phyloP scores from a whole-genome alignment of 2,329 filamentous ascomycete species.

The Sporothrix globosa region DNA sequence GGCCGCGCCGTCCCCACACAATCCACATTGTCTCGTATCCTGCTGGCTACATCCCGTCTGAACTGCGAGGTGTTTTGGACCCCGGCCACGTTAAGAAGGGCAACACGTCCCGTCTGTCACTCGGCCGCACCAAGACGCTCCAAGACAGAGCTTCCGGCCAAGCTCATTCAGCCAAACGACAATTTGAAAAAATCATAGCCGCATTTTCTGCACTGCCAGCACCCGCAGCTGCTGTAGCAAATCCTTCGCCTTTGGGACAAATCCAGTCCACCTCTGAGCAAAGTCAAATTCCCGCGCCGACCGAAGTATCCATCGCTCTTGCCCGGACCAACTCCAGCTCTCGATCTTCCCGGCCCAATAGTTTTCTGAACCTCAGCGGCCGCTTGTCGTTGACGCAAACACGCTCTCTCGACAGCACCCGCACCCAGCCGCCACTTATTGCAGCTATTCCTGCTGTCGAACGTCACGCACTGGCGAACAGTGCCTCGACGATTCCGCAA shows the following conservation, averaged over 20 bases:
- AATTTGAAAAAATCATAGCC: conserved; percentile 42
- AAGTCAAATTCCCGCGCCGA: background rate
- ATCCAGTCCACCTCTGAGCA: background rate
- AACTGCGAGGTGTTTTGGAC: conserved; percentile 41
- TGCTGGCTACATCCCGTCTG: conserved; percentile 47
- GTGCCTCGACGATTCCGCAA: too few species aligned
- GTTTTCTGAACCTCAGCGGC: conserved; percentile 39
- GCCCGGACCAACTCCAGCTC: background rate
- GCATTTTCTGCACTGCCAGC: conserved; percentile 35
- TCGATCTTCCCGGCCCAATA: conserved; percentile 34
- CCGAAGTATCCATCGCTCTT: conserved; percentile 1
- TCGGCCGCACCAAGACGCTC: background rate
- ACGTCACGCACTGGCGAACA: too few species aligned
- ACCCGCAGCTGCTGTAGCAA: background rate
- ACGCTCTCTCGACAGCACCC: conserved; percentile 7
- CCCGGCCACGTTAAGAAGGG: conserved; percentile 22
- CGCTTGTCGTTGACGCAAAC: conserved; percentile 34
- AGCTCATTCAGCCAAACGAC: background rate
- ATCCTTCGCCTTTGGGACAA: background rate
- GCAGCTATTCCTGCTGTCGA: background rate
- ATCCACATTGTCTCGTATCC: conserved; percentile 59
- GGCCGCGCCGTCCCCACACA: conserved; percentile 57
- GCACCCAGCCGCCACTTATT: background rate
- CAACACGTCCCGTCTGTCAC: background rate
- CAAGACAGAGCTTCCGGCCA: conserved; percentile 3